These are phyloP conservation scores for Deakozyma indianensis DNA, from an alignment of 805 yeast species.

Conservation along the genomic window DNA sequence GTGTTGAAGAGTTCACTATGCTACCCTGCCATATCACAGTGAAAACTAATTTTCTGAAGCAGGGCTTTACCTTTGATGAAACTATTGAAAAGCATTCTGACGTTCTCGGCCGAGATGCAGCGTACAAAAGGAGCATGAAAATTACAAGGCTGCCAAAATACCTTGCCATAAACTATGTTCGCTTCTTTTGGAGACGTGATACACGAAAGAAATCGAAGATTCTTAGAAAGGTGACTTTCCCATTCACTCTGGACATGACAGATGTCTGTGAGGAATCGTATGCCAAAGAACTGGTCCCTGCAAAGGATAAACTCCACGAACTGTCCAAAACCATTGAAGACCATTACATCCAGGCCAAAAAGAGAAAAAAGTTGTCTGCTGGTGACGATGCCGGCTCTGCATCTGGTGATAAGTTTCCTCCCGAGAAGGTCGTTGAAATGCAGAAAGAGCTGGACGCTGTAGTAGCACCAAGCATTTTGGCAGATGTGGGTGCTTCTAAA, in stretches of 20 bases:
- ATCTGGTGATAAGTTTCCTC: conserved; percentile 8
- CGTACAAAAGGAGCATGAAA: conserved; percentile 40
- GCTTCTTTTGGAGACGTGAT: conserved; percentile 94
- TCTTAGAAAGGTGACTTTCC: conserved; percentile 86
- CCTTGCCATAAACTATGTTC: conserved; percentile 79
- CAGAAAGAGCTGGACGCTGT: conserved; percentile 15
- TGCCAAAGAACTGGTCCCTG: conserved; percentile 46
- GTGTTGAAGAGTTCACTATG: conserved; percentile 50
- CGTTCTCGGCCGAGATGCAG: conserved; percentile 54
- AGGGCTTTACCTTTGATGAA: conserved; percentile 67
- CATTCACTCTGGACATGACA: conserved; percentile 78
- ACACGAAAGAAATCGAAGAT: conserved; percentile 85
- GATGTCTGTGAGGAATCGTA: conserved; percentile 76
- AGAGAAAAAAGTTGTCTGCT: conserved; percentile 28
- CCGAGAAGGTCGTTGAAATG: conserved; percentile 8
- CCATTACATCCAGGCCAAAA: conserved; percentile 55
- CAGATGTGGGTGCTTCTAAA: conserved; percentile 56
- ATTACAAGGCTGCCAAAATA: conserved; percentile 75
- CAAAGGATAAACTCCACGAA: conserved; percentile 64
- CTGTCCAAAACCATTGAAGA: conserved; percentile 64
- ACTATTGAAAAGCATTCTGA: conserved; percentile 64
- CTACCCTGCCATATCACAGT: conserved; percentile 81
- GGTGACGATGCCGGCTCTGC: conserved; percentile 21
- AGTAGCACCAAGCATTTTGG: conserved; percentile 28
- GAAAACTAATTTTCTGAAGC: conserved; percentile 73